phyloP scores from a whole-genome alignment of 306 rosid species.

The Dryas drummondii region DNA sequence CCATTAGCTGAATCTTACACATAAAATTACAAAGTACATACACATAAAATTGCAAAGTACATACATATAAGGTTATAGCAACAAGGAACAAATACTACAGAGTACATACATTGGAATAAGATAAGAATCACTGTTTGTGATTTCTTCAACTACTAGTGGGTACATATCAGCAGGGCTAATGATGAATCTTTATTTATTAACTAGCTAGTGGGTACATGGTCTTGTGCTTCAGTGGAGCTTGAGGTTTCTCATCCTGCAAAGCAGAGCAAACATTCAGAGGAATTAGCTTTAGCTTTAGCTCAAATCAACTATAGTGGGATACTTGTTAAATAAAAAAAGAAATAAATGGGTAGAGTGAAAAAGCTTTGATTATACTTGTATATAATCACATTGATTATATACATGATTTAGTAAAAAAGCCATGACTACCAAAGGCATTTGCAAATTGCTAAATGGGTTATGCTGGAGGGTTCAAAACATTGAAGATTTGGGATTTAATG shows the following conservation, averaged over 20 bases:
- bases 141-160: slow-evolving; percentile 9
- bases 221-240: slow-evolving; percentile 47
- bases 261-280: slow-evolving; percentile 4
- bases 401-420: background rate
- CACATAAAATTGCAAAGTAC: no score
- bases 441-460: background rate
- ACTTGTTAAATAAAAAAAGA: no score
- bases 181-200: slow-evolving; percentile 18
- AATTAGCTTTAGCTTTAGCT: slow-evolving; percentile 10
- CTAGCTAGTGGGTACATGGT: background rate
- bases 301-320: background rate
- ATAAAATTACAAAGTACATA: background rate
- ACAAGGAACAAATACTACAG: background rate
- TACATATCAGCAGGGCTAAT: background rate
- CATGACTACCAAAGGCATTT: background rate
- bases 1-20: slow-evolving; percentile 16
- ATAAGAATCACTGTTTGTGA: slow-evolving; percentile 18
- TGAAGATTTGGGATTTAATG: no score
- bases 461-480: background rate
- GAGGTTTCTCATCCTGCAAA: slow-evolving; percentile 69
- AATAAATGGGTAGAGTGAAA: background rate
- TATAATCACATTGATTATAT: background rate
- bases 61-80: background rate
- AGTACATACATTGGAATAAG: background rate
- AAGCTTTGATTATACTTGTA: background rate